Evolutionary conservation across 2,329 filamentous ascomycete species (phyloP).

Genomic region (Chrysosporium queenslandicum): DNA sequence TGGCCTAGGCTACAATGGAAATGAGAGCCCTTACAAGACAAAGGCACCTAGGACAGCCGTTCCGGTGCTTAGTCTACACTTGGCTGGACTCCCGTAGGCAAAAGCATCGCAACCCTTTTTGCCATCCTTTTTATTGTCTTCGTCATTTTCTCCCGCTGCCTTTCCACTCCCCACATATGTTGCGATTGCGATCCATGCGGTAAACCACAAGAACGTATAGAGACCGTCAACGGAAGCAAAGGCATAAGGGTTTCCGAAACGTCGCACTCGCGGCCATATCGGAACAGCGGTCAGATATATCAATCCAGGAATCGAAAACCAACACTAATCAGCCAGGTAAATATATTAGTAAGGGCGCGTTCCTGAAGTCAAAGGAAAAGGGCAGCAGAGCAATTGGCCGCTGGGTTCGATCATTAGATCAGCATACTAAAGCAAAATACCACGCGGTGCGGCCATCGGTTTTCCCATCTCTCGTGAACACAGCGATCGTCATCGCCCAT

Average conservation of each 20-base stretch:
- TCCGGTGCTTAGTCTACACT: constrained; percentile 49
- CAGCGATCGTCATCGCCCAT: constrained; percentile 48
- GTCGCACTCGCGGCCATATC: constrained; percentile 49
- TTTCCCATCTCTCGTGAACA: constrained; percentile 46
- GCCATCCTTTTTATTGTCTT: constrained; percentile 33
- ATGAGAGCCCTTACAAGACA: constrained; percentile 41
- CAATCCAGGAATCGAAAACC: constrained; percentile 48
- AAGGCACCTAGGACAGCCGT: constrained; percentile 48
- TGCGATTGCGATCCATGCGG: constrained; percentile 48
- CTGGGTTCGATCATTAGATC: neutral
- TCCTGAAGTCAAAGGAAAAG: neutral
- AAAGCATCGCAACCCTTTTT: constrained; percentile 46
- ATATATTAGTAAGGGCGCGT: constrained; percentile 5
- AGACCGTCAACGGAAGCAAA: constrained; percentile 48
- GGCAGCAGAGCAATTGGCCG: neutral
- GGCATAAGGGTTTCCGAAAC: constrained; percentile 52
- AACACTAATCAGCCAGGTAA: constrained; percentile 40
- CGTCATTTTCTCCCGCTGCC: constrained; percentile 36
- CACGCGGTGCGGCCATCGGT: constrained; percentile 47
- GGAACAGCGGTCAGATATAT: constrained; percentile 52
- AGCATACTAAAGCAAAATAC: constrained; percentile 48
- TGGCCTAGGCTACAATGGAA: too few relatives aligned
- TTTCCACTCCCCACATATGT: constrained; percentile 49
- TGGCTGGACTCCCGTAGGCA: constrained; percentile 44
- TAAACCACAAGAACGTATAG: constrained; percentile 50